A percentile compares a stretch with the other conserved stretches of the same genome.
Evolutionary conservation across 441 rosid genomes (phyloP).

Genomic region (Populus hybrid): DNA sequence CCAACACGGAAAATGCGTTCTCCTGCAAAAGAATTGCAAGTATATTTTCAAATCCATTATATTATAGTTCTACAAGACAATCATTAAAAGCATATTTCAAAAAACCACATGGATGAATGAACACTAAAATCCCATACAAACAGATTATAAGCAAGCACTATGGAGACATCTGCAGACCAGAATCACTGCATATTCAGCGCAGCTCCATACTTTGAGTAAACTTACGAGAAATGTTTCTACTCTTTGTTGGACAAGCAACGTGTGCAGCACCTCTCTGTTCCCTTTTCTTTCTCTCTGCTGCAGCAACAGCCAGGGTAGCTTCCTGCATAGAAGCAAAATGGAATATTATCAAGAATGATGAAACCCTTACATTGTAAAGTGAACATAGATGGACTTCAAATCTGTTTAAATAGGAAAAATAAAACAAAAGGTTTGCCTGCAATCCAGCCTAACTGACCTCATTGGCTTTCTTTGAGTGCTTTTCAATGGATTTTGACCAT

Average conservation of each 20-base stretch:
- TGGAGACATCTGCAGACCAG: background rate
- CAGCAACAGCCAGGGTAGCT: constrained; percentile 93
- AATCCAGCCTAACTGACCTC: constrained; percentile 57
- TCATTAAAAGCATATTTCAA: background rate
- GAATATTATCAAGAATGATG: constrained; percentile 5
- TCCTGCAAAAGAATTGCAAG: constrained; percentile 39
- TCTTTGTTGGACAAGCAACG: constrained; percentile 37
- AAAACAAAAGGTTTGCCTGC: background rate
- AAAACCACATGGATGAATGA: background rate
- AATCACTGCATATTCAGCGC: background rate
- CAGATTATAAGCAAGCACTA: background rate
- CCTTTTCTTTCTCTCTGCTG: constrained; percentile 64
- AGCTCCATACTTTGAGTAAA: constrained; percentile 19
- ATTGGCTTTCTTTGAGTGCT: constrained; percentile 74
- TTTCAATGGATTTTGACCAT: constrained; percentile 96
- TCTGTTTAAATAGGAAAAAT: background rate
- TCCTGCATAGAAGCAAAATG: constrained; percentile 46
- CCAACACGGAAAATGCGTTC: constrained; percentile 86
- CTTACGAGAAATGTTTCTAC: constrained; percentile 51
- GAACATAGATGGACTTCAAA: constrained; percentile 11
- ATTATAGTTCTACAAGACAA: background rate
- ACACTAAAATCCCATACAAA: background rate
- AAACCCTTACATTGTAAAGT: constrained; percentile 10
- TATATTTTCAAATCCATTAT: background rate
- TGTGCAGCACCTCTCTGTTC: constrained; percentile 43